These are phyloP conservation scores for Agapanthus africanus DNA, from an alignment of 106 monocot species.

Conservation along the genomic window DNA sequence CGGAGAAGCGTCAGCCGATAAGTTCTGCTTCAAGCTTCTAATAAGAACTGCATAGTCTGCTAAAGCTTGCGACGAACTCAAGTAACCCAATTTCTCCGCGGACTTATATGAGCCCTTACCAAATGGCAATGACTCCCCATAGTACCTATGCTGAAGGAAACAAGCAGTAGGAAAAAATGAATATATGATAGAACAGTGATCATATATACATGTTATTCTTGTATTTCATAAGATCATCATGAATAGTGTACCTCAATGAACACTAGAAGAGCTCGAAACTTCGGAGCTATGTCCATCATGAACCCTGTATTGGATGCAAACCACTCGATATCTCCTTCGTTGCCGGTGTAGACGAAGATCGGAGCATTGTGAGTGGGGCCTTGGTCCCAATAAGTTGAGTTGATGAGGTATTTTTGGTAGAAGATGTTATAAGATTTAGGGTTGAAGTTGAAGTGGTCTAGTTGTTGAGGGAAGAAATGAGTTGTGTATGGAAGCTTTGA, in stretches of 20 bases:
- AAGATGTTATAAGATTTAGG: constrained; percentile 44
- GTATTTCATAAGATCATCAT: no score
- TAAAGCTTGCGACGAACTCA: constrained; percentile 73
- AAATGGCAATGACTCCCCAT: constrained; percentile 80
- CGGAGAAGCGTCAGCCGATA: constrained; percentile 77
- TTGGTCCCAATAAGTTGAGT: constrained; percentile 55
- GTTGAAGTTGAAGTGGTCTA: constrained; percentile 88
- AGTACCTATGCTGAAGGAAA: constrained; percentile 72
- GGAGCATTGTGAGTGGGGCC: constrained; percentile 43
- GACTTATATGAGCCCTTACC: constrained; percentile 53
- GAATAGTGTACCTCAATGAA: constrained; percentile 89
- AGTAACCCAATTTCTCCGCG: constrained; percentile 57
- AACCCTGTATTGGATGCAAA: constrained; percentile 86
- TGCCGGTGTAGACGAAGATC: constrained; percentile 95
- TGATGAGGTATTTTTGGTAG: constrained; percentile 82
- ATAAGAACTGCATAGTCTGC: constrained; percentile 85
- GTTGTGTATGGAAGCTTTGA: constrained; percentile 36
- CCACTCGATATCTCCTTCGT: constrained; percentile 88
- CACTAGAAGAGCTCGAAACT: constrained; percentile 64
- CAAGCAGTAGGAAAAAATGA: background rate
- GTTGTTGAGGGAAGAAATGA: constrained; percentile 73
- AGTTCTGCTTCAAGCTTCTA: constrained; percentile 73
- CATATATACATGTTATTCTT: background rate
- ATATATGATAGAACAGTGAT: background rate
- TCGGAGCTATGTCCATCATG: constrained; percentile 81